phyloP scores from a whole-genome alignment of 139 green algal genomes.

The Asterochloris erici region DNA sequence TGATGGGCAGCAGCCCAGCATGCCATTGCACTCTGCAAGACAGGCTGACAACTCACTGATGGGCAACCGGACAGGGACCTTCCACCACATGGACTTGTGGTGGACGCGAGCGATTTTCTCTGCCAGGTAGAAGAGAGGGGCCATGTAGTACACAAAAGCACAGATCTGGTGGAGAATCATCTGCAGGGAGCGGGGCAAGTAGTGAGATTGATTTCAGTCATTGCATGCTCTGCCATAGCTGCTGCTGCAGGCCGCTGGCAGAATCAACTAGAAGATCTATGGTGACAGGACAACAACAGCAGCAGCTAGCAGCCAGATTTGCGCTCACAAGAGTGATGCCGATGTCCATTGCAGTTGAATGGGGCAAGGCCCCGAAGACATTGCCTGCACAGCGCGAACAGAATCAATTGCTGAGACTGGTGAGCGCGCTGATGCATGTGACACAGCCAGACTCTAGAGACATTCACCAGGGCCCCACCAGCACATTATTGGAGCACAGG shows the following conservation, averaged over 20 bases:
- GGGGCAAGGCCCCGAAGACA: conserved; percentile 3
- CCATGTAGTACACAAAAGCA: conserved; percentile 9
- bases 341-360: conserved; percentile 5
- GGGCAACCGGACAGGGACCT: not conserved
- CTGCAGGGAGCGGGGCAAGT: not conserved
- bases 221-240: too few species aligned
- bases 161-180: conserved; percentile 18
- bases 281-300: too few species aligned
- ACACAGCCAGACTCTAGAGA: too few species aligned
- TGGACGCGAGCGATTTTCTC: conserved; percentile 1
- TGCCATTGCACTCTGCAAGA: not conserved
- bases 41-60: not conserved
- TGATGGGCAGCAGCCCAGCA: not conserved
- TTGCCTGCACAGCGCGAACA: not conserved
- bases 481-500: too few species aligned
- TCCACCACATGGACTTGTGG: not conserved
- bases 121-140: conserved; percentile 5
- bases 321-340: not conserved
- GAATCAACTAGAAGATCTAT: too few species aligned
- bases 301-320: too few species aligned
- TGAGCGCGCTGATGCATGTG: too few species aligned
- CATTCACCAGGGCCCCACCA: too few species aligned
- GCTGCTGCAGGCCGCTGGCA: too few species aligned
- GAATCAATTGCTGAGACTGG: not conserved
- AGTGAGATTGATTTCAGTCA: too few species aligned